Conservation (phyloP, 108 stramenopile genomes). For the Pelagomonas calceolata region DNA sequence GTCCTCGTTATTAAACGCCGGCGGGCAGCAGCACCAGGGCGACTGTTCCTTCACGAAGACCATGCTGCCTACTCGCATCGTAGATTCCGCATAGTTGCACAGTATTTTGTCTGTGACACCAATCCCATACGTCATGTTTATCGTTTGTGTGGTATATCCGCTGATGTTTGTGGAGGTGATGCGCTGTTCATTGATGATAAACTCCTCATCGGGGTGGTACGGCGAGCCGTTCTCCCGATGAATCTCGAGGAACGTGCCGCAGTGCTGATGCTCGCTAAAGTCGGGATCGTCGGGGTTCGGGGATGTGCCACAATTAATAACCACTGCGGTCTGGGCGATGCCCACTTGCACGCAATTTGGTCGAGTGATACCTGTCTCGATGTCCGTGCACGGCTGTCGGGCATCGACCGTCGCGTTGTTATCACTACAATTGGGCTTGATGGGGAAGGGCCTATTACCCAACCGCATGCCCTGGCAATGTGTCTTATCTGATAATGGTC, state of each 20-base stretch:
- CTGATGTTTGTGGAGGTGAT: slow-evolving; percentile 19
- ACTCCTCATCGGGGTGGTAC: slow-evolving; percentile 31
- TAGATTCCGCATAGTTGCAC: slow-evolving; percentile 38
- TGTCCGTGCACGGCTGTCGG: slow-evolving; percentile 25
- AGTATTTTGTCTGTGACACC: slow-evolving; percentile 11
- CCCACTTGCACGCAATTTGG: slow-evolving; percentile 41
- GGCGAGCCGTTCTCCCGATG: slow-evolving; percentile 30
- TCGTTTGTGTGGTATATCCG: slow-evolving; percentile 34
- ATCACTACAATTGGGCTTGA: slow-evolving; percentile 40
- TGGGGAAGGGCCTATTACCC: slow-evolving; percentile 15
- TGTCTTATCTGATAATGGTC: slow-evolving; percentile 23
- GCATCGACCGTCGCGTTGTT: slow-evolving; percentile 46
- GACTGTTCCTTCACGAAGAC: slow-evolving; percentile 20
- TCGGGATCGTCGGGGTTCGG: slow-evolving; percentile 1
- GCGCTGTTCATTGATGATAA: slow-evolving; percentile 25
- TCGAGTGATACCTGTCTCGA: slow-evolving; percentile 14
- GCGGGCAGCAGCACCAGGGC: slow-evolving; percentile 35
- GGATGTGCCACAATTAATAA: slow-evolving; percentile 23
- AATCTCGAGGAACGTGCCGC: slow-evolving; percentile 46
- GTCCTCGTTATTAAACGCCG: slow-evolving; percentile 11
- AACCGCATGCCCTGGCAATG: slow-evolving; percentile 33
- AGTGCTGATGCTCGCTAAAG: slow-evolving; percentile 29
- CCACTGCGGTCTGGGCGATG: slow-evolving; percentile 36
- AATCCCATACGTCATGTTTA: slow-evolving; percentile 27
- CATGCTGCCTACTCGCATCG: slow-evolving; percentile 19